Percentiles rank a stretch among this genome's conserved stretches.
Evolutionary conservation across 176 grass and related monocot species (phyloP).

Genomic region (Oryza glaberrima): DNA sequence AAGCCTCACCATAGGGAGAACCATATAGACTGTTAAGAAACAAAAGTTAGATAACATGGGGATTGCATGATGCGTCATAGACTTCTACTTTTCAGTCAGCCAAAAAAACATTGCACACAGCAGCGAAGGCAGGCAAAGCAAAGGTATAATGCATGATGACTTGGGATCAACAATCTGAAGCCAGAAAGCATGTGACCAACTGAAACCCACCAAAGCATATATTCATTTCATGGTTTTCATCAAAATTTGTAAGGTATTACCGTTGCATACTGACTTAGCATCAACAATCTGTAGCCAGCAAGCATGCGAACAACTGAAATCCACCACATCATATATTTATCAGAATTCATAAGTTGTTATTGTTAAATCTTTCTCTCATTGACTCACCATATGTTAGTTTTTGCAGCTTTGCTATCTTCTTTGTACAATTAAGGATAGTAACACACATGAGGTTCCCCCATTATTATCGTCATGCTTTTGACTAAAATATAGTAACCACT

Average conservation of each 20-base stretch:
- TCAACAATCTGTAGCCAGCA: not conserved
- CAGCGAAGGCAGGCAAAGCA: not conserved
- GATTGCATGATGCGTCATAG: constrained; percentile 5
- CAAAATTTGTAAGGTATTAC: no score
- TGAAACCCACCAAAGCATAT: no score
- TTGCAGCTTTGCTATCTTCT: not conserved
- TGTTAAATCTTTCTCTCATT: not conserved
- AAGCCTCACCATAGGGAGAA: not conserved
- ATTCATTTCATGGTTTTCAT: no score
- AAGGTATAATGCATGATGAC: constrained; percentile 4
- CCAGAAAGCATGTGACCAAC: no score
- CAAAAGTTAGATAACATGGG: not conserved
- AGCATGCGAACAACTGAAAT: not conserved
- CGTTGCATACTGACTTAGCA: not conserved
- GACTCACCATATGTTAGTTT: not conserved
- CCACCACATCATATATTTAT: not conserved
- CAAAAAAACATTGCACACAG: not conserved
- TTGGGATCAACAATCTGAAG: no score
- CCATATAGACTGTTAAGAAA: not conserved
- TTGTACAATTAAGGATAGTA: not conserved
- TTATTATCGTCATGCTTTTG: not conserved
- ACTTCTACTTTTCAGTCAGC: not conserved
- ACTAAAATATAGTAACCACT: not conserved
- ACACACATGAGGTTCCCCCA: not conserved
- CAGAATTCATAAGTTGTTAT: not conserved